Evolutionary conservation across 495 filamentous ascomycete species (phyloP), one percentile per base, ranked within the genome.

Genomic region (Talaromyces nanjingensis): DNA sequence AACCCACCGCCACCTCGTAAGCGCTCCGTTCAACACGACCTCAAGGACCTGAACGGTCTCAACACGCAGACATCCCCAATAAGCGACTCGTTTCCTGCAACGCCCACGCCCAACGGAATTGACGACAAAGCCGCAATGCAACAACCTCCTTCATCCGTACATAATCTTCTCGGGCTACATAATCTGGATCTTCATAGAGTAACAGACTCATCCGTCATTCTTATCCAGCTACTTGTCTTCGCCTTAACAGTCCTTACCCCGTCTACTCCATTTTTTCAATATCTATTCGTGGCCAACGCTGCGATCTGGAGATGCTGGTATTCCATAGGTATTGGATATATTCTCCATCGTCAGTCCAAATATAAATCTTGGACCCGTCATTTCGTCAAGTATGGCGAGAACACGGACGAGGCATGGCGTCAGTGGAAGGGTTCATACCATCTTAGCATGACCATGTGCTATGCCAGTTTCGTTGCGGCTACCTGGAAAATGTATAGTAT

Each of bases 391-490:
- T 97, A 89, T 70, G 94, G 94, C 64, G 93, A 97, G 69, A 91
- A 83, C 31, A 85, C 86, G 0, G 87, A 89, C 56, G 94, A 97
- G 76, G 93, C 93, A 2, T 98, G 96, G 96, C 87, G 88, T 60
- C 92, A 98, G 72, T 98, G 94, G 94, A 98, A 97, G 76, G 90
- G 92, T 52, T 87, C 93, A 63, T 97, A 98, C 67, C 92, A 98
- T 70, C 77, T 97, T 37, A 93, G 91, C 73, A 91, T 93, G 83
- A 84, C 84, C 29, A 85, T 97, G 83, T 94, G 91, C 73, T 91
- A 96, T 64, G 84, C 86, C 42, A 91, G 88, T 65, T 97, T 98
- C 76, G 82, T 96, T 63, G 90, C 90, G 25, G 94, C 96, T 20
- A 88, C 89, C 57, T 98, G 90, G 90, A 98, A 98, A 79, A 90